Conservation (phyloP, 1,139 yeast species). For the Wickerhamomyces sp. region DNA sequence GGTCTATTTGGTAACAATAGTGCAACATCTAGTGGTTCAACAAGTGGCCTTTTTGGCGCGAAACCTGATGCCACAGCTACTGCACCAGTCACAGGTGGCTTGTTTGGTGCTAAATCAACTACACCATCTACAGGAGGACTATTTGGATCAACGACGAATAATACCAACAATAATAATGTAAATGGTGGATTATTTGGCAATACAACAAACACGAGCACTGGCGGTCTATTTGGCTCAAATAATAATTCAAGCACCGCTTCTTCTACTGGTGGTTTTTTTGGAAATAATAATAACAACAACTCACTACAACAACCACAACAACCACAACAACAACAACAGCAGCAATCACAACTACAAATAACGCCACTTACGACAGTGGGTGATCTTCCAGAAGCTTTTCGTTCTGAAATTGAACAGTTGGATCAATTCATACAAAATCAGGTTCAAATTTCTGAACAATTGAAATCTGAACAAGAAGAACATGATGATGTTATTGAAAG, state of each 20-base stretch:
- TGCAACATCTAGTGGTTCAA: conserved; percentile 4
- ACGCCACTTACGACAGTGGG: conserved; percentile 85
- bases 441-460: conserved; percentile 73
- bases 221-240: conserved; percentile 17
- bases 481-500: conserved; percentile 71
- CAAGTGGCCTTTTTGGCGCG: conserved; percentile 24
- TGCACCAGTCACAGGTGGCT: conserved; percentile 23
- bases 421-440: conserved; percentile 84
- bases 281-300: conserved; percentile 25
- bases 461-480: conserved; percentile 56
- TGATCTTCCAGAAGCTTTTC: conserved; percentile 72
- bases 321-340: conserved; percentile 32
- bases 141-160: conserved; percentile 8
- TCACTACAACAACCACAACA: conserved; percentile 19
- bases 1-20: conserved; percentile 18
- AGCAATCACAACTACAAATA: conserved; percentile 43
- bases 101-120: conserved; percentile 27
- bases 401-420: conserved; percentile 73
- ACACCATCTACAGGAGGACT: conserved; percentile 1
- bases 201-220: conserved; percentile 4
- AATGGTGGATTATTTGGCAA: conserved; percentile 7
- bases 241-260: conserved; percentile 18
- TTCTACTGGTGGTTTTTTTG: conserved; percentile 23
- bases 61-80: conserved; percentile 5
- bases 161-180: conserved; percentile 6